Percentiles rank a stretch among this genome's conserved stretches.
phyloP scores from a whole-genome alignment of 1,284 basidiomycete species.

The Ceratobasidium papillatum region DNA sequence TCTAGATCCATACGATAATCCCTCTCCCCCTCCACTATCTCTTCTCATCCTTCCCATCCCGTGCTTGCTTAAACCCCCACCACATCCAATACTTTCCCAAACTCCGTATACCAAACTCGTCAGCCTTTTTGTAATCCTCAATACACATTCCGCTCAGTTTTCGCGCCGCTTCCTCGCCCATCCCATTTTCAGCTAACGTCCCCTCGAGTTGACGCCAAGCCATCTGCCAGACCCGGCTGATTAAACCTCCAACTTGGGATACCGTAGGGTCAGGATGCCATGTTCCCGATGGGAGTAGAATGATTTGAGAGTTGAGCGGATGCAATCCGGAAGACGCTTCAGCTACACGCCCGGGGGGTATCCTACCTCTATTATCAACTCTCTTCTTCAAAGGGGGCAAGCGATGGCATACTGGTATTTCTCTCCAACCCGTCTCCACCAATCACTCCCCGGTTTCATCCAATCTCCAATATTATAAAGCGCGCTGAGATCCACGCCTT shows the following conservation, averaged over 20 bases:
- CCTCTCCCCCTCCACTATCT: no score
- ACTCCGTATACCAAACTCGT: not conserved
- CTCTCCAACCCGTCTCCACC: constrained; percentile 8
- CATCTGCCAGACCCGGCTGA: not conserved
- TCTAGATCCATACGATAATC: no score
- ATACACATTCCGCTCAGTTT: not conserved
- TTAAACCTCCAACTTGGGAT: not conserved
- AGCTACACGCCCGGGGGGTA: not conserved
- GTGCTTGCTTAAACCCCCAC: no score
- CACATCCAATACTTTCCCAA: constrained; percentile 2
- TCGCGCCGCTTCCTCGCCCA: constrained; percentile 1
- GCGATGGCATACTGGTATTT: constrained; percentile 26
- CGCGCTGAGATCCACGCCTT: constrained; percentile 22
- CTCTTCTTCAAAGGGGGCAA: not conserved
- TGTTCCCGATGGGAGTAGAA: constrained; percentile 16
- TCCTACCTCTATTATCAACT: not conserved
- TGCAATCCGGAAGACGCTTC: not conserved
- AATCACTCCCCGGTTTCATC: constrained; percentile 3
- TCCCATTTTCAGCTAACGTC: not conserved
- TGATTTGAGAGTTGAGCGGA: constrained; percentile 2
- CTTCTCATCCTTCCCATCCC: no score
- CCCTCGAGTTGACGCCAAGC: constrained; percentile 33
- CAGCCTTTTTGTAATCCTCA: not conserved
- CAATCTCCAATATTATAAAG: constrained; percentile 19
- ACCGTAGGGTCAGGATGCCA: constrained; percentile 36